Base-by-base conservation (phyloP, 805 yeast genomes). In the Barnettozyma pratensis region DNA sequence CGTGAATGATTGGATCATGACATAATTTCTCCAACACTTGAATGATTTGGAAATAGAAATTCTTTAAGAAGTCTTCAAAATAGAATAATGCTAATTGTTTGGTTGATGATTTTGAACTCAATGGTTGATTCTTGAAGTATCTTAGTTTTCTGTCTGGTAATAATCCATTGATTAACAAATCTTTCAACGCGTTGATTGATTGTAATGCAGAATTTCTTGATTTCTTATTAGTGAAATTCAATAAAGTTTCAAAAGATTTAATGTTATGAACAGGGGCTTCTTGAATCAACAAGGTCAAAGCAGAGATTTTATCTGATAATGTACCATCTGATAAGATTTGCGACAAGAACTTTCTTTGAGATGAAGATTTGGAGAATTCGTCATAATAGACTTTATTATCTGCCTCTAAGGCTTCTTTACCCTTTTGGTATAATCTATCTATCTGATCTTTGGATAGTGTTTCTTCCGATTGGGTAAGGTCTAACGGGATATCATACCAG, bases 291-390 rank as follows among this genome's bases (percentile, higher is more conserved):
- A 94, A 79, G 1, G 99, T 92, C 62, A 94, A 75, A 0, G 99
- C 97, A 42, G 96, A 87, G 47, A 94, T 87, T 70, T 94, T 90
- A 83, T 94, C 99, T 59, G 82, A 85, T 58, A 92, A 75, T 0
- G 99, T 94, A 87, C 99, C 99, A 56, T 81, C 85, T 6, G 90
- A 76, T 60, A 94, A 77, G 57, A 94, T 85, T 67, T 92, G 95
- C 1, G 92, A 78, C 74, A 89, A 80, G 66, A 92, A 92, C 74
- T 87, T 85, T 63, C 80, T 83, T 71, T 87, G 97, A 6, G 95
- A 86, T 37, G 85, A 81, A 48, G 83, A 78, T 54, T 81, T 81
- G 47, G 86, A 79, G 63, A 84, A 84, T 63, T 85, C 95, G 52
- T 81, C 83, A 52, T 79, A 75, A 64, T 87, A 92, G 0, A 73